These are phyloP conservation scores for Cicer bijugum DNA, from an alignment of 306 rosid species.

Conservation along the genomic window DNA sequence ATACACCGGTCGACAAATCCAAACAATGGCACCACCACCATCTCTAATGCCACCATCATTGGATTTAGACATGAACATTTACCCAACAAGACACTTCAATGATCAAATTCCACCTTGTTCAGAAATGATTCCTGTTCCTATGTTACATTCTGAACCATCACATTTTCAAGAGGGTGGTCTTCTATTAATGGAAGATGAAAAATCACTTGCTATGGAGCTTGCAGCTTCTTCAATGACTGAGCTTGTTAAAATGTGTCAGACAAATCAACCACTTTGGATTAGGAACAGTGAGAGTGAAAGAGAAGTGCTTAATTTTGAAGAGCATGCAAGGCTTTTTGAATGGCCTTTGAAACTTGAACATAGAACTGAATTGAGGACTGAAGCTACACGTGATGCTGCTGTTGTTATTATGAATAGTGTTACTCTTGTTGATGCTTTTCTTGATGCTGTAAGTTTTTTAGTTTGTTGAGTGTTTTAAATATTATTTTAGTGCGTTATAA, in stretches of 20 bases:
- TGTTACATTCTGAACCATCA: conserved; percentile 62
- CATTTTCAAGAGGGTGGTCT: conserved; percentile 59
- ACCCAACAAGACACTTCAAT: conserved; percentile 68
- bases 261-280: conserved; percentile 74
- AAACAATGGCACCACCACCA: conserved; percentile 53
- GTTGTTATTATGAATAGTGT: conserved; percentile 96
- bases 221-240: conserved; percentile 68
- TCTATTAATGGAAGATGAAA: conserved; percentile 69
- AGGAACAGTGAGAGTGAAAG: conserved; percentile 54
- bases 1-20: conserved; percentile 63
- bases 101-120: conserved; percentile 60
- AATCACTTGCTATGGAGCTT: conserved; percentile 72
- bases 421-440: conserved; percentile 89
- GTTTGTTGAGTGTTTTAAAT: not conserved
- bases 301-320: conserved; percentile 77
- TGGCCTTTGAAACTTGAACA: conserved; percentile 68
- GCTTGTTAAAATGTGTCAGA: conserved; percentile 73
- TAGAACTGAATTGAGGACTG: conserved; percentile 62
- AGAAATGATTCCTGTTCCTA: conserved; percentile 67
- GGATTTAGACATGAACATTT: conserved; percentile 86
- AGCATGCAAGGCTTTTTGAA: conserved; percentile 66
- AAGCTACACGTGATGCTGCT: conserved; percentile 74
- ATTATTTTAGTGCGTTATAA: no score
- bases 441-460: conserved; percentile 74
- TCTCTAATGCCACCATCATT: conserved; percentile 62